Percentiles rank a stretch among this genome's conserved stretches.
These are phyloP conservation scores for Jimgerdemannia flammicorona DNA, from an alignment of 192 early-diverging fungal species.

Conservation along the genomic window DNA sequence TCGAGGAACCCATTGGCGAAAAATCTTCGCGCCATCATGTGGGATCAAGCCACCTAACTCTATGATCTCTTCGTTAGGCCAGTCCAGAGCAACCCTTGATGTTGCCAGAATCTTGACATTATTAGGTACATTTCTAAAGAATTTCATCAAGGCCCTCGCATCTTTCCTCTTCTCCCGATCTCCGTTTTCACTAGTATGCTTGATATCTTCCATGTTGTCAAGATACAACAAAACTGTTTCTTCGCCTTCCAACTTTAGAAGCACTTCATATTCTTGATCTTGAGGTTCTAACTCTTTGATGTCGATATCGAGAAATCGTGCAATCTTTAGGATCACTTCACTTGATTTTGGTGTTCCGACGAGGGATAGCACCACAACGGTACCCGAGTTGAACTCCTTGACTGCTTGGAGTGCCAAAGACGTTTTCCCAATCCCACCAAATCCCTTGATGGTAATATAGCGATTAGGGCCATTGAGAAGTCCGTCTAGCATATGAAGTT, in stretches of 20 bases:
- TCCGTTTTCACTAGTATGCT: neutral
- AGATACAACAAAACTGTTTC: neutral
- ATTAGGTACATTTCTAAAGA: neutral
- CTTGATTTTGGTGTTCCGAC: neutral
- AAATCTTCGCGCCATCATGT: neutral
- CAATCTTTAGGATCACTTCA: neutral
- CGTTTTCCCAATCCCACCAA: neutral
- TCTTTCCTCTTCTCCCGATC: neutral
- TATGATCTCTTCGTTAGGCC: neutral
- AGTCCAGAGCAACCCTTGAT: neutral
- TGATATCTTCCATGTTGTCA: neutral
- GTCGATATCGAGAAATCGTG: neutral
- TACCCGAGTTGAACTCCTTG: neutral
- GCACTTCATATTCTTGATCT: neutral
- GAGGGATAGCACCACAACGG: neutral
- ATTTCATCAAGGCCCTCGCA: neutral
- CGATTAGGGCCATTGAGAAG: neutral
- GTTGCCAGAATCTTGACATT: neutral
- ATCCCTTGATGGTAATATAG: neutral
- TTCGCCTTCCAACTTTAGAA: neutral
- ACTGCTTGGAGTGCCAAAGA: neutral
- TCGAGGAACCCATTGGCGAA: neutral
- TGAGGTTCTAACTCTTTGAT: neutral
- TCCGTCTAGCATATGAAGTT: neutral
- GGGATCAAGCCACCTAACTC: neutral